phyloP scores from a whole-genome alignment of 257 asterid genomes.

The Echites panduratus region DNA sequence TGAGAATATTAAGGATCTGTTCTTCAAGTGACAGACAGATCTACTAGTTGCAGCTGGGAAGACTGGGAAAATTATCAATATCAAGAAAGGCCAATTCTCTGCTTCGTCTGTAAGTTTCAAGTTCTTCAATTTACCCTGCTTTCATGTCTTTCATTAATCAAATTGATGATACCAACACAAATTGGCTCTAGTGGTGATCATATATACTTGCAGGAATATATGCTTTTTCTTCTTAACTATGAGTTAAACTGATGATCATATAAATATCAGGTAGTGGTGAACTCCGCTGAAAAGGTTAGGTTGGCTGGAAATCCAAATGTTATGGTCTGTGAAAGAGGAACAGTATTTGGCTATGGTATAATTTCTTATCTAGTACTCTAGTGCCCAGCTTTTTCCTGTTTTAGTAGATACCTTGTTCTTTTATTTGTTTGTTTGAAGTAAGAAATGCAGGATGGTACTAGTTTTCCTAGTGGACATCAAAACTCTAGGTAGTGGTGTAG shows the following conservation, averaged over 20 bases:
- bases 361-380: neutral
- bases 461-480: neutral
- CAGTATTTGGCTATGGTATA: constrained; percentile 93
- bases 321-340: constrained; percentile 99
- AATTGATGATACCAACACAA: neutral
- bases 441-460: neutral
- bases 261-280: constrained; percentile 68
- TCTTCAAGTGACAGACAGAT: constrained; percentile 60
- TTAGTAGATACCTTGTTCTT: neutral
- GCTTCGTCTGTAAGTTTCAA: constrained; percentile 62
- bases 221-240: neutral
- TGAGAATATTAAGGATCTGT: constrained; percentile 15
- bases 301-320: constrained; percentile 93
- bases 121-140: neutral
- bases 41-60: constrained; percentile 93
- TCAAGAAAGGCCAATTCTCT: constrained; percentile 94
- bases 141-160: neutral
- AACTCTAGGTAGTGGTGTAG: neutral
- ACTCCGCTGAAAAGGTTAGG: constrained; percentile 90
- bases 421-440: neutral
- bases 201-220: neutral
- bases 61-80: constrained; percentile 79
- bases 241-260: constrained; percentile 11
- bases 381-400: too few species aligned
- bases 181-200: neutral